phyloP scores from a whole-genome alignment of 2,329 filamentous ascomycete genomes.

The Waltergamsia citrina region DNA sequence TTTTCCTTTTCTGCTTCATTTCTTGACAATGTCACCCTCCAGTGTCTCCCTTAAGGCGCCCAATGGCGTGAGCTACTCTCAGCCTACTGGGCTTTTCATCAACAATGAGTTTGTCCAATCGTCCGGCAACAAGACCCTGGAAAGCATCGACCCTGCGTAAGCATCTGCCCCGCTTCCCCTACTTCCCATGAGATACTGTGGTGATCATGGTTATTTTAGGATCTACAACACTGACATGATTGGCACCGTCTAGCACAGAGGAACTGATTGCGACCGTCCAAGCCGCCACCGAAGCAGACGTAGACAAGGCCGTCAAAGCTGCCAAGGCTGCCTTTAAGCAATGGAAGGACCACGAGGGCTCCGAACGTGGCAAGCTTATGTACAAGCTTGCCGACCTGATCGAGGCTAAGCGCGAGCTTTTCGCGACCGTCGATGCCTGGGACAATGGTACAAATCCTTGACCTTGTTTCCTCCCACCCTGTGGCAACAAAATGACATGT shows the following conservation, averaged over 20 bases:
- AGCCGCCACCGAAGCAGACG: conserved; percentile 8
- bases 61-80: conserved; percentile 22
- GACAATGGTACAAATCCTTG: conserved; percentile 66
- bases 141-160: conserved; percentile 11
- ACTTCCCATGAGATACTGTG: too few relatives aligned
- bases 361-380: conserved; percentile 58
- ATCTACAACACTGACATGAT: not conserved
- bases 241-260: conserved; percentile 12
- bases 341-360: conserved; percentile 55
- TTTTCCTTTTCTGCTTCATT: too few relatives aligned
- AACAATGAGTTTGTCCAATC: conserved; percentile 12
- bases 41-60: conserved; percentile 11
- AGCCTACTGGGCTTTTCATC: conserved; percentile 13
- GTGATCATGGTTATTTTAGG: too few relatives aligned
- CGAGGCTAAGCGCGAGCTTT: conserved; percentile 44
- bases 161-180: too few relatives aligned
- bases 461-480: conserved; percentile 49
- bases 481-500: conserved; percentile 48
- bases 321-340: conserved; percentile 57
- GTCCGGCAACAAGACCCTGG: conserved; percentile 7
- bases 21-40: too few relatives aligned
- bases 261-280: conserved; percentile 8
- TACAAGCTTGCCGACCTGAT: conserved; percentile 59
- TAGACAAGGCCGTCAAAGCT: conserved; percentile 11
- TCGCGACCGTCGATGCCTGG: conserved; percentile 55